A percentile compares a stretch with the other conserved stretches of the same genome.
Conservation (phyloP, 2,329 filamentous ascomycete species). For the Microdochium nivale region DNA sequence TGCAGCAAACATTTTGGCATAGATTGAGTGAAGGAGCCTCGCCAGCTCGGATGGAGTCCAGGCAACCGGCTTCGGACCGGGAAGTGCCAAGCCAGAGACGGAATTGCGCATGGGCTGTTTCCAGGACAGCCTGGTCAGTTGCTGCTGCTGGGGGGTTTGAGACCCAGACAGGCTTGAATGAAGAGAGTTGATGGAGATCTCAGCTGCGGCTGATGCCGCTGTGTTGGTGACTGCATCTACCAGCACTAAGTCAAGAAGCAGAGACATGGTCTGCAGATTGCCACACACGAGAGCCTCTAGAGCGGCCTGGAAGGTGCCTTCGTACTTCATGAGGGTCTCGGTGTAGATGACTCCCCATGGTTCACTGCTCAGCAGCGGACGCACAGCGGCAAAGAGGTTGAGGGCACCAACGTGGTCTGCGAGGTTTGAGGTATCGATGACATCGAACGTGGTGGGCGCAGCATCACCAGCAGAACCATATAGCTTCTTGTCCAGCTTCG, state of each 20-base stretch:
- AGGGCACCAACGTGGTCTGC: constrained; percentile 33
- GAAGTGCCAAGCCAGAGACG: too few relatives aligned
- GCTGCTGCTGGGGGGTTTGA: not conserved
- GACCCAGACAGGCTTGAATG: not conserved
- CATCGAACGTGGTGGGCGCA: constrained; percentile 31
- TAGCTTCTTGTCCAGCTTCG: not conserved
- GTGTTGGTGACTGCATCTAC: constrained; percentile 20
- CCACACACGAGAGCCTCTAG: constrained; percentile 35
- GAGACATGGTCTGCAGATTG: constrained; percentile 33
- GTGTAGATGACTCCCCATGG: constrained; percentile 40
- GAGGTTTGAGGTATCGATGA: constrained; percentile 46
- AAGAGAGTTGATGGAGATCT: not conserved
- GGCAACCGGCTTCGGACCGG: too few relatives aligned
- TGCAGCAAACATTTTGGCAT: not conserved
- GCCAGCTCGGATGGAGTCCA: too few relatives aligned
- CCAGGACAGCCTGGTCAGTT: not conserved
- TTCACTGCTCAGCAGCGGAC: constrained; percentile 34
- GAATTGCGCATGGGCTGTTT: too few relatives aligned
- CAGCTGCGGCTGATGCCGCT: constrained; percentile 23
- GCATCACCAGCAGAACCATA: not conserved
- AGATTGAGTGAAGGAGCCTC: not conserved
- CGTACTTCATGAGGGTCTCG: constrained; percentile 24
- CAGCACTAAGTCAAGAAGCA: constrained; percentile 41
- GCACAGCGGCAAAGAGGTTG: constrained; percentile 35
- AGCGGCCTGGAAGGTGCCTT: constrained; percentile 15